phyloP scores from a whole-genome alignment of 2,329 filamentous ascomycete genomes.

The Cladosporium sp. region DNA sequence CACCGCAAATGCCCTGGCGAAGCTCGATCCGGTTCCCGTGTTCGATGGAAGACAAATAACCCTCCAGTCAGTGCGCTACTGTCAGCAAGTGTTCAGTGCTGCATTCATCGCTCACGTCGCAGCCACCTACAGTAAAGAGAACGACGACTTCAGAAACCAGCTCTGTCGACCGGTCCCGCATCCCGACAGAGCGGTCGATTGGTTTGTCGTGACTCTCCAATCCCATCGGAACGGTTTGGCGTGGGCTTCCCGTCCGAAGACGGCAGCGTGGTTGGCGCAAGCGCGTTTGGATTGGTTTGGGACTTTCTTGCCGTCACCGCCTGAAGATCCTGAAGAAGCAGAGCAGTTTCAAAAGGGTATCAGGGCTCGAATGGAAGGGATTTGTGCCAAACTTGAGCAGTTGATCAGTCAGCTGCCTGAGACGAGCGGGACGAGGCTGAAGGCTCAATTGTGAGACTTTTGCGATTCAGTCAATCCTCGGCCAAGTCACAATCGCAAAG shows the following conservation, averaged over 20 bases:
- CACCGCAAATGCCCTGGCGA: slow-evolving; percentile 14
- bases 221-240: slow-evolving; percentile 9
- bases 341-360: background rate
- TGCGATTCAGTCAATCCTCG: no score
- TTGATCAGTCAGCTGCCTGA: background rate
- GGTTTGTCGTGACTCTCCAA: slow-evolving; percentile 4
- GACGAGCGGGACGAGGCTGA: no score
- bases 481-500: no score
- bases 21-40: slow-evolving; percentile 11
- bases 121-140: slow-evolving; percentile 9
- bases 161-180: slow-evolving; percentile 15
- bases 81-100: slow-evolving; percentile 21
- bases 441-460: no score
- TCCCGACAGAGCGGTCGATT: slow-evolving; percentile 15
- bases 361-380: background rate
- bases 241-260: slow-evolving; percentile 13
- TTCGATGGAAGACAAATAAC: slow-evolving; percentile 16
- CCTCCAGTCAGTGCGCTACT: slow-evolving; percentile 19
- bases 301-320: slow-evolving; percentile 2
- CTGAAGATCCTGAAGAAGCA: background rate
- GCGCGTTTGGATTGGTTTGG: slow-evolving; percentile 16
- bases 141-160: slow-evolving; percentile 15
- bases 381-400: slow-evolving; percentile 10
- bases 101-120: slow-evolving; percentile 21
- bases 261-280: slow-evolving; percentile 12